Evolutionary conservation across 164 flowering plant species (phyloP).

Genomic region (Euptelea pleiosperma): DNA sequence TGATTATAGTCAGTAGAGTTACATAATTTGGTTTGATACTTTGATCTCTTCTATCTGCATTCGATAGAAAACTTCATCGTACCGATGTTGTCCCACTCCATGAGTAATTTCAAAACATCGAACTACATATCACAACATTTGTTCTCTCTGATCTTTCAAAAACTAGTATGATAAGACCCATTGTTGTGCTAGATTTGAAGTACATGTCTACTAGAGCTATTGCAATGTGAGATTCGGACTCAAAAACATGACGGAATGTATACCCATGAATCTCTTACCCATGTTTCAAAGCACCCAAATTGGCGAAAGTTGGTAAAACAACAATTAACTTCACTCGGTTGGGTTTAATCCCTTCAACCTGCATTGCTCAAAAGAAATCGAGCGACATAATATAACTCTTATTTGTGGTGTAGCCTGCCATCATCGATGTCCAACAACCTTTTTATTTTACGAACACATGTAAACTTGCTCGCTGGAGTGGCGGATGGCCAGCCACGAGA

Average conservation of each 20-base stretch:
- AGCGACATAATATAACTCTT: too few species aligned
- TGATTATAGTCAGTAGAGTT: slow-evolving; percentile 39
- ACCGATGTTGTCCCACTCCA: slow-evolving; percentile 13
- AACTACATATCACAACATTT: slow-evolving; percentile 52
- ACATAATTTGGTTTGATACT: slow-evolving; percentile 40
- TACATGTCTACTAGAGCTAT: slow-evolving; percentile 43
- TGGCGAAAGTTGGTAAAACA: slow-evolving; percentile 39
- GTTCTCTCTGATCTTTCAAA: slow-evolving; percentile 29
- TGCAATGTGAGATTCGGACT: slow-evolving; percentile 26
- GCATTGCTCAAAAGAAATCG: too few species aligned
- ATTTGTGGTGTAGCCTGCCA: slow-evolving; percentile 42
- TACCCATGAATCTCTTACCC: too few species aligned
- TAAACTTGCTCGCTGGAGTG: too few species aligned
- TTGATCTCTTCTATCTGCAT: slow-evolving; percentile 45
- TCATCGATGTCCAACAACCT: slow-evolving; percentile 57
- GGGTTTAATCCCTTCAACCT: slow-evolving; percentile 34
- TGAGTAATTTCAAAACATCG: slow-evolving; percentile 36
- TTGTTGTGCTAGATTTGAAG: slow-evolving; percentile 15
- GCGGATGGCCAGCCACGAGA: too few species aligned
- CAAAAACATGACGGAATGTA: slow-evolving; percentile 36
- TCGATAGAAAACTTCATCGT: slow-evolving; percentile 30
- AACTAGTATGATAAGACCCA: slow-evolving; percentile 18
- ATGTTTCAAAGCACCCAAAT: slow-evolving; percentile 36
- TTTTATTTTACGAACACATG: too few species aligned
- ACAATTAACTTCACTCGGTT: slow-evolving; percentile 41